These are phyloP conservation scores for Fusarium compactum DNA, from an alignment of 2,329 filamentous ascomycete genomes.

Conservation along the genomic window DNA sequence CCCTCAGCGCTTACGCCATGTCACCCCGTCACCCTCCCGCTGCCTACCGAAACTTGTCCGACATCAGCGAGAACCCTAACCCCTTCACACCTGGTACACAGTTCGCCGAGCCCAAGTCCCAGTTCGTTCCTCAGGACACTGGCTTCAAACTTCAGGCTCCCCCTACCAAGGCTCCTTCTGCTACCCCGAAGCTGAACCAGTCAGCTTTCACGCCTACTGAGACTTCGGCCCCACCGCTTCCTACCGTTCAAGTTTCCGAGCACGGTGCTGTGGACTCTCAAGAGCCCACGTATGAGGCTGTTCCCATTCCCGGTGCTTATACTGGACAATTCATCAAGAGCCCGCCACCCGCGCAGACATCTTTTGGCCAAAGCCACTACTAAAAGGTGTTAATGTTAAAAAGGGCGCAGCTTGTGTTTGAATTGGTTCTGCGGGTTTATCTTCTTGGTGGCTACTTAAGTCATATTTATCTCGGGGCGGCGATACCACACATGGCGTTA, in stretches of 20 bases:
- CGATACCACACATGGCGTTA: conserved; percentile 43
- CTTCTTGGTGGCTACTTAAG: conserved; percentile 19
- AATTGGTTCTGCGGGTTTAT: conserved; percentile 24
- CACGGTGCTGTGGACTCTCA: conserved; percentile 79
- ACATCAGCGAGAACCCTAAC: conserved; percentile 59
- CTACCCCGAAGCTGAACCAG: conserved; percentile 77
- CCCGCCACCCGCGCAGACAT: conserved; percentile 60
- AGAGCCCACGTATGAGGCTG: conserved; percentile 85
- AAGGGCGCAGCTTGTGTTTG: conserved; percentile 14
- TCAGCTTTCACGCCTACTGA: conserved; percentile 69
- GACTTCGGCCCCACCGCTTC: conserved; percentile 51
- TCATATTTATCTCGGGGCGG: conserved; percentile 31
- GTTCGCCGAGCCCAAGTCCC: conserved; percentile 72
- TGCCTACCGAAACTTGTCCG: conserved; percentile 63
- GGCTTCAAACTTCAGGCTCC: conserved; percentile 91
- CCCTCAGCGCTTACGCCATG: conserved; percentile 62
- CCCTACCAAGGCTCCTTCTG: conserved; percentile 79
- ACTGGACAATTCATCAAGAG: conserved; percentile 66
- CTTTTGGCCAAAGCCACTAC: conserved; percentile 55
- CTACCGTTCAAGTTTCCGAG: conserved; percentile 64
- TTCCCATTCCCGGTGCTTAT: conserved; percentile 91
- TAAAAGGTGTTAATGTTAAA: conserved; percentile 10
- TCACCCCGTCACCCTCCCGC: conserved; percentile 72
- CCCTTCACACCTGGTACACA: conserved; percentile 67
- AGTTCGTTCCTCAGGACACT: conserved; percentile 66